Evolutionary conservation across 768 basidiomycete genomes (phyloP).

Genomic region (Boletus eberwhitei): DNA sequence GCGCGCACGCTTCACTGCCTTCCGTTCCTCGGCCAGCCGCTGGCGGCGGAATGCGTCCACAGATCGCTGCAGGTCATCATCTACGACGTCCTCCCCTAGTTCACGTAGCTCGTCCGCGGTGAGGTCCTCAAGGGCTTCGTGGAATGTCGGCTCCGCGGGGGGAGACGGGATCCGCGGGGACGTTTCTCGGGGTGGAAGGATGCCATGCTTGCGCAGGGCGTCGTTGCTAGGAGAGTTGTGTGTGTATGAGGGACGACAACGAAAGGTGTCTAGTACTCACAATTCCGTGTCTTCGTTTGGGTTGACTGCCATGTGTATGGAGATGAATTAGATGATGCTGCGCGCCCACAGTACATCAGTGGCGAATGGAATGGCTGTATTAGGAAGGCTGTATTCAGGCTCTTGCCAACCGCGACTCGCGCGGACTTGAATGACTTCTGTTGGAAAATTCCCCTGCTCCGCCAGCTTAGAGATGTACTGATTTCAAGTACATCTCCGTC

Average conservation of each 20-base stretch:
- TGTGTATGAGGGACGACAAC: not conserved
- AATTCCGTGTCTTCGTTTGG: constrained; percentile 96
- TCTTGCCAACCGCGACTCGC: constrained; percentile 4
- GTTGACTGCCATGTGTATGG: constrained; percentile 58
- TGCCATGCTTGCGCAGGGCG: constrained; percentile 88
- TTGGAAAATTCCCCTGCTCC: constrained; percentile 8
- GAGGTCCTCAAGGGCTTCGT: constrained; percentile 63
- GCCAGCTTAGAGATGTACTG: constrained; percentile 22
- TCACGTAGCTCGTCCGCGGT: constrained; percentile 62
- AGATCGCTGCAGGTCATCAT: constrained; percentile 74
- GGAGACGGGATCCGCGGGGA: constrained; percentile 78
- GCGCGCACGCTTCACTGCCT: constrained; percentile 54
- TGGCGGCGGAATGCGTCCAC: constrained; percentile 64
- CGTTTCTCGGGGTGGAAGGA: constrained; percentile 71
- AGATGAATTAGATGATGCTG: not conserved
- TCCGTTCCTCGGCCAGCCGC: constrained; percentile 60
- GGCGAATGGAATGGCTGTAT: constrained; percentile 3
- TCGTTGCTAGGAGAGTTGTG: constrained; percentile 66
- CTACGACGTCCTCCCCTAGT: constrained; percentile 65
- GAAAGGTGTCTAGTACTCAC: constrained; percentile 43
- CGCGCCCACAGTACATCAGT: constrained; percentile 10
- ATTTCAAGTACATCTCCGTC: constrained; percentile 9
- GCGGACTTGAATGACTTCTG: constrained; percentile 26
- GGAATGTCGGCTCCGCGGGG: constrained; percentile 70
- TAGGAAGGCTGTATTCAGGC: constrained; percentile 32